Conservation (phyloP, 306 rosid species). For the Fagus sylvatica region DNA sequence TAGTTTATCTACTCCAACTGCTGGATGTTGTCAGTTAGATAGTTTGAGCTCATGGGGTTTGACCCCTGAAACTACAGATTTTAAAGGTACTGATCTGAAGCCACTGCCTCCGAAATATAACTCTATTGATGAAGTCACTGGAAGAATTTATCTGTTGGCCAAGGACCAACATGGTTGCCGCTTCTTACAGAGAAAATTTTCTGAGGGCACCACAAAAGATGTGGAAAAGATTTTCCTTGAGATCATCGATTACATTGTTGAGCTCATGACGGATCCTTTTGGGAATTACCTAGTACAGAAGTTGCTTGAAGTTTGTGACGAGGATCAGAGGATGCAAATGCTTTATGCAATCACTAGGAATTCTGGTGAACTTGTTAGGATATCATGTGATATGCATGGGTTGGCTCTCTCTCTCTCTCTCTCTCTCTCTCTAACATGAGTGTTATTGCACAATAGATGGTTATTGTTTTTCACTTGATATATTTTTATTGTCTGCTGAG, state of each 20-base stretch:
- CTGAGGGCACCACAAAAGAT: conserved; percentile 41
- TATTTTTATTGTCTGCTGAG: not conserved
- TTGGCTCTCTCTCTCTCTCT: conserved; percentile 31
- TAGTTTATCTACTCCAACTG: conserved; percentile 21
- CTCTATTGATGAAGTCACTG: conserved; percentile 46
- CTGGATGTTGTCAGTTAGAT: conserved; percentile 18
- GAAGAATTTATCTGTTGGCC: conserved; percentile 52
- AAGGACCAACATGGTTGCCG: conserved; percentile 67
- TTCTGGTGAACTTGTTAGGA: conserved; percentile 41
- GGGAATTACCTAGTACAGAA: conserved; percentile 65
- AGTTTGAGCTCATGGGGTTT: conserved; percentile 25
- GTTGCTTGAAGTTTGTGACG: conserved; percentile 65
- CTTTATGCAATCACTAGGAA: conserved; percentile 38
- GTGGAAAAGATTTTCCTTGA: conserved; percentile 43
- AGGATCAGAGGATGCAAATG: conserved; percentile 44
- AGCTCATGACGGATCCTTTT: conserved; percentile 63
- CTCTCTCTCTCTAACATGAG: not conserved
- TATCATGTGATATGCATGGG: conserved; percentile 69
- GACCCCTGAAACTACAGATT: conserved; percentile 9
- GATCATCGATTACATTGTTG: conserved; percentile 49
- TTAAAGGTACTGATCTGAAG: conserved; percentile 34
- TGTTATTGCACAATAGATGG: not conserved
- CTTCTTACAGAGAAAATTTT: conserved; percentile 52
- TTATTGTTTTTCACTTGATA: not conserved
- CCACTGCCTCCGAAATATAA: conserved; percentile 32